A percentile compares a stretch with the other conserved stretches of the same genome.
These are phyloP conservation scores for Perkinsus marinus DNA, from an alignment of 169 alveolate genomes.

Conservation along the genomic window DNA sequence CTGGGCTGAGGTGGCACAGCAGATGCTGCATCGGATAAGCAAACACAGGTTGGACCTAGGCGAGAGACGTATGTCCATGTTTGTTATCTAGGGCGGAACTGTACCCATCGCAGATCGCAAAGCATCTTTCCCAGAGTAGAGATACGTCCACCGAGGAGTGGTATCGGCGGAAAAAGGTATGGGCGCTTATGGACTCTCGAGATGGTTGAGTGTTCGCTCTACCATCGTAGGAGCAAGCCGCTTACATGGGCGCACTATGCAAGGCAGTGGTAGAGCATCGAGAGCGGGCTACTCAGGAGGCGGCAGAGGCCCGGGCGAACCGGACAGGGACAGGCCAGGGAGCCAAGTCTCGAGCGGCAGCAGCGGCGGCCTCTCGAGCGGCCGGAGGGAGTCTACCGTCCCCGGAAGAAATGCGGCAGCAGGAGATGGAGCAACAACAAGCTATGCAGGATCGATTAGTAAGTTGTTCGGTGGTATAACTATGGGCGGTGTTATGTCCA, in stretches of 20 bases:
- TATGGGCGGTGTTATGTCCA: too few relatives aligned
- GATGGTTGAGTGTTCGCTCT: not conserved
- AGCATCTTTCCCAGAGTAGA: not conserved
- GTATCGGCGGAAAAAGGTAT: not conserved
- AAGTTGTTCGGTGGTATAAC: not conserved
- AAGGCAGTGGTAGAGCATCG: not conserved
- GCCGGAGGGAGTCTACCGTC: not conserved
- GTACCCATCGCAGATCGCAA: not conserved
- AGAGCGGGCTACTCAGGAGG: not conserved
- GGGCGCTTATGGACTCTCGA: not conserved
- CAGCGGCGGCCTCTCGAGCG: not conserved
- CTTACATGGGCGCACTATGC: not conserved
- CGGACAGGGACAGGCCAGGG: not conserved
- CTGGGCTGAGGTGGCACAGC: not conserved
- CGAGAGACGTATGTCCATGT: not conserved
- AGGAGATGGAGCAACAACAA: not conserved
- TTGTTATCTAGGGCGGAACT: not conserved
- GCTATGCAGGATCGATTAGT: not conserved
- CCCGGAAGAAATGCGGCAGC: not conserved
- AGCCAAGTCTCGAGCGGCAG: not conserved
- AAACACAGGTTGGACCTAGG: not conserved
- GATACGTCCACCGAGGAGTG: not conserved
- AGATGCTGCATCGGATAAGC: not conserved
- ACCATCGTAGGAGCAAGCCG: not conserved
- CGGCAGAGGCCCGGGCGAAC: not conserved